Conservation (phyloP, 164 flowering plant genomes). For the Saururus chinensis region DNA sequence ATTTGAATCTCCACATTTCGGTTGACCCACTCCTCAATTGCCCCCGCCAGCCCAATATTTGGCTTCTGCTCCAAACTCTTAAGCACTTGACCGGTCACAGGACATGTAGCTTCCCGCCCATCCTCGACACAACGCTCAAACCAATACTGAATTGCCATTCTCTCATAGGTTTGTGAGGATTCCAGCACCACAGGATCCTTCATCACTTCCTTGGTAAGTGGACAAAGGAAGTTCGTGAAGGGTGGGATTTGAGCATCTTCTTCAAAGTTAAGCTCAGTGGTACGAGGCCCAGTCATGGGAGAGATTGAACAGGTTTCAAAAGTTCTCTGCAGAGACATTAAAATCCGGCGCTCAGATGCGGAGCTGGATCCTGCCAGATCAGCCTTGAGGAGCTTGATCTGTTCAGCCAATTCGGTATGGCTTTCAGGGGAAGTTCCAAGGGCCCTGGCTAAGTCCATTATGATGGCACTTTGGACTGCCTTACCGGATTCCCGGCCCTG, state of each 20-base stretch:
- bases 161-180: conserved; percentile 45
- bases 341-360: conserved; percentile 27
- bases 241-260: conserved; percentile 38
- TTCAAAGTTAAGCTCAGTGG: conserved; percentile 24
- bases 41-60: conserved; percentile 47
- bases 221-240: conserved; percentile 51
- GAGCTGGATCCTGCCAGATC: conserved; percentile 28
- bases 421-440: conserved; percentile 31
- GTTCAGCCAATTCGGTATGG: conserved; percentile 25
- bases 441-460: conserved; percentile 55
- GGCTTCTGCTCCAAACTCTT: conserved; percentile 38
- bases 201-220: conserved; percentile 60
- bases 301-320: conserved; percentile 25
- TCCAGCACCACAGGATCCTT: conserved; percentile 51
- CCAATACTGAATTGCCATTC: conserved; percentile 50
- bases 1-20: conserved; percentile 43
- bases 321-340: conserved; percentile 30
- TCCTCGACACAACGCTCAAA: conserved; percentile 44
- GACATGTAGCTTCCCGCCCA: conserved; percentile 55
- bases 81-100: conserved; percentile 50
- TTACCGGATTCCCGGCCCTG: conserved; percentile 28
- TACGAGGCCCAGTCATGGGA: conserved; percentile 9
- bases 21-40: conserved; percentile 54
- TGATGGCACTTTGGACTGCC: conserved; percentile 50
- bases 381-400: conserved; percentile 30